These are phyloP conservation scores for Sanghuangporus sanghuang DNA, from an alignment of 1,284 basidiomycete genomes.

Conservation along the genomic window DNA sequence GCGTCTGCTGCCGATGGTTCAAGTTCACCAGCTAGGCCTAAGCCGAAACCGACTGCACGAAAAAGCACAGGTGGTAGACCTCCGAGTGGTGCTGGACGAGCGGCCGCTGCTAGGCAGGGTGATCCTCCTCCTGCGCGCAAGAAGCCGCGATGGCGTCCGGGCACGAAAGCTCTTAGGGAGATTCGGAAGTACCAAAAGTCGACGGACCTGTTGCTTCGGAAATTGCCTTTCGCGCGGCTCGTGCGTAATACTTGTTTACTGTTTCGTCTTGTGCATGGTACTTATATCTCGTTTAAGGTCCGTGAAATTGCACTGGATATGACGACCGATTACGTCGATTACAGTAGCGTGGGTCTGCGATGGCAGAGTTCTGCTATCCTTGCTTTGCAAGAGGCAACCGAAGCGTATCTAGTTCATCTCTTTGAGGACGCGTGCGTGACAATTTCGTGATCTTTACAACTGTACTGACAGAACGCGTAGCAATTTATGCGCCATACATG, in stretches of 20 bases:
- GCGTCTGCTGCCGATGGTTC: conserved; percentile 34
- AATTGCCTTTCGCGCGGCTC: conserved; percentile 87
- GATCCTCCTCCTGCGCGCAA: conserved; percentile 29
- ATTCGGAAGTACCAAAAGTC: conserved; percentile 92
- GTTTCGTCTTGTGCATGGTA: conserved; percentile 9
- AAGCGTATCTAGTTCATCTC: conserved; percentile 89
- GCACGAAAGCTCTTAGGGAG: conserved; percentile 85
- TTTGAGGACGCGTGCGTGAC: conserved; percentile 91
- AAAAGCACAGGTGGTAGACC: conserved; percentile 67
- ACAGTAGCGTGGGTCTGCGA: conserved; percentile 60
- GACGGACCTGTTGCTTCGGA: conserved; percentile 83
- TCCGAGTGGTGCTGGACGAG: conserved; percentile 28
- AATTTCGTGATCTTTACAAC: conserved; percentile 5
- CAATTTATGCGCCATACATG: conserved; percentile 95
- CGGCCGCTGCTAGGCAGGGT: not conserved
- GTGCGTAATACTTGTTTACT: conserved; percentile 43
- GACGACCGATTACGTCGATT: conserved; percentile 67
- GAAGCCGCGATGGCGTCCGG: conserved; percentile 73
- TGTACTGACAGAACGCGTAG: conserved; percentile 34
- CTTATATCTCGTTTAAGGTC: conserved; percentile 48
- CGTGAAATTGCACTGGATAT: conserved; percentile 88
- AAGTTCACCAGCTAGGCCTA: conserved; percentile 38
- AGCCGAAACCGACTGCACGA: conserved; percentile 58
- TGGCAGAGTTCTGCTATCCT: conserved; percentile 92
- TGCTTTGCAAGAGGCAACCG: conserved; percentile 91